phyloP scores from a whole-genome alignment of 768 basidiomycete genomes.

The Lentinus brumalis region DNA sequence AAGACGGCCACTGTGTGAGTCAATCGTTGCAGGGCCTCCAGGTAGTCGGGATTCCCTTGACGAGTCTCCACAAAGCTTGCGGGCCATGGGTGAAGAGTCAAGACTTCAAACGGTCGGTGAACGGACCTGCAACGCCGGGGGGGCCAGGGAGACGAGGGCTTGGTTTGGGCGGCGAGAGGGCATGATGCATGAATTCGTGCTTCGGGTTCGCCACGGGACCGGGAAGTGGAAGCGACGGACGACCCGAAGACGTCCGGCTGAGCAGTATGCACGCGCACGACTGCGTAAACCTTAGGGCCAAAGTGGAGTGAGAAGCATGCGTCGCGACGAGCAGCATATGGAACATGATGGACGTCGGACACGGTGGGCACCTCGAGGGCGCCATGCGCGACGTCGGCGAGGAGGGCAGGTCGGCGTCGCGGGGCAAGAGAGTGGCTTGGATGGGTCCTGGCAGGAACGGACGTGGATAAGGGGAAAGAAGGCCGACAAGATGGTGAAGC shows the following conservation, averaged over 20 bases:
- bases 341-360: not conserved
- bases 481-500: conserved; percentile 2
- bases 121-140: too few species aligned
- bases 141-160: too few species aligned
- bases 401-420: not conserved
- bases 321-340: conserved; percentile 1
- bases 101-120: too few species aligned
- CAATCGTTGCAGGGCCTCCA: not conserved
- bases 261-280: not conserved
- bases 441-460: not conserved
- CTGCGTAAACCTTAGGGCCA: not conserved
- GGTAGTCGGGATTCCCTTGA: too few species aligned
- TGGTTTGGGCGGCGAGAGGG: too few species aligned
- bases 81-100: too few species aligned
- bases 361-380: not conserved
- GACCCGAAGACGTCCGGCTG: not conserved
- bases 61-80: too few species aligned
- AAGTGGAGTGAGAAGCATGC: conserved; percentile 7
- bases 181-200: not conserved
- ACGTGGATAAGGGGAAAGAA: conserved; percentile 6
- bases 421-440: too few species aligned
- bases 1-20: not conserved
- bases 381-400: not conserved
- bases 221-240: not conserved
- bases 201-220: not conserved